These are phyloP conservation scores for Rhynchosporium graminicola DNA, from an alignment of 2,329 filamentous ascomycete genomes.

Conservation along the genomic window DNA sequence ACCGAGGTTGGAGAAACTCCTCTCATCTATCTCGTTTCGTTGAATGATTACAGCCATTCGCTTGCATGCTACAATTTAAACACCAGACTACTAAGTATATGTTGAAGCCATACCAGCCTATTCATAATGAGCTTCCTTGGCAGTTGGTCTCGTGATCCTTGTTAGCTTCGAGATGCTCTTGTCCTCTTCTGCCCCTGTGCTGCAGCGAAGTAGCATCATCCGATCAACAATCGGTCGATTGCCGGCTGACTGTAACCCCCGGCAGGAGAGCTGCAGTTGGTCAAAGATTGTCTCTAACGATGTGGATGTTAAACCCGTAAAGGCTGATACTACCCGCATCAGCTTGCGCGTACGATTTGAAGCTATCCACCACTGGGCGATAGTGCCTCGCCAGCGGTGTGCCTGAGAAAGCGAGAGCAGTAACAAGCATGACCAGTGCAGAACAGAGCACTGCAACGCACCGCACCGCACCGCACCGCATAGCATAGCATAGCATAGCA, in stretches of 20 bases:
- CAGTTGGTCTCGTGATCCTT: background rate
- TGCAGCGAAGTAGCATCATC: too few relatives aligned
- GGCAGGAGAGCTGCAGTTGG: background rate
- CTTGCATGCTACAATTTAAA: too few relatives aligned
- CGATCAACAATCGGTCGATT: background rate
- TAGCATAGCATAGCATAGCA: background rate
- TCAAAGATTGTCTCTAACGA: background rate
- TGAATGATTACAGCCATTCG: background rate
- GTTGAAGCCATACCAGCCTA: too few relatives aligned
- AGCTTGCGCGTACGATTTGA: background rate
- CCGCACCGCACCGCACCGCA: background rate
- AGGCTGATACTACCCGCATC: background rate
- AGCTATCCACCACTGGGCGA: too few relatives aligned
- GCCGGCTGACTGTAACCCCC: background rate
- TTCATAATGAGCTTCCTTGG: background rate
- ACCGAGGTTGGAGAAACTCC: background rate
- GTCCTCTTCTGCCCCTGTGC: background rate
- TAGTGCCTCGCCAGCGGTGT: slow-evolving; percentile 20
- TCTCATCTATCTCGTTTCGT: background rate
- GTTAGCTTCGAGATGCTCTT: background rate
- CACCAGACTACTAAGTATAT: too few relatives aligned
- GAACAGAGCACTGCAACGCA: background rate
- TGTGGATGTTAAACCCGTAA: background rate
- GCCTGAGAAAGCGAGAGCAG: slow-evolving; percentile 7
- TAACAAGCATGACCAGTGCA: slow-evolving; percentile 8